Percentiles rank a stretch among this genome's conserved stretches.
Conservation (phyloP, 2,329 filamentous ascomycete genomes). For the Aureobasidium sp. region DNA sequence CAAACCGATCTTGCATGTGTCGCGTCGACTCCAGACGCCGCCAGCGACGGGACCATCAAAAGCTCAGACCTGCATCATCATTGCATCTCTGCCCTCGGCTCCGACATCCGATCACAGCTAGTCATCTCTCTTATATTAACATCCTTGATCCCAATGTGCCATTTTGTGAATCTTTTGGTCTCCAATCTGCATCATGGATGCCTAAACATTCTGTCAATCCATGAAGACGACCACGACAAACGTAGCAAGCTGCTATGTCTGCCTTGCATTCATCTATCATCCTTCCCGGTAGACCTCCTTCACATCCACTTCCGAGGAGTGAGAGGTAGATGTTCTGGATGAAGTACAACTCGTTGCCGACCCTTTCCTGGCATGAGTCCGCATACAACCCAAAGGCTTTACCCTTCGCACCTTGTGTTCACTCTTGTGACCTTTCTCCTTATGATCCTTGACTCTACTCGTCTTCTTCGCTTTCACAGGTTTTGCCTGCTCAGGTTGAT, state of each 20-base stretch:
- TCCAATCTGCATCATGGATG: no score
- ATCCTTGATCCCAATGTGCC: no score
- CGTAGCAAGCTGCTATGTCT: not conserved
- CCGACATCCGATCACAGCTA: not conserved
- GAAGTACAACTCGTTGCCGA: not conserved
- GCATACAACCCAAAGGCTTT: not conserved
- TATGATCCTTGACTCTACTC: not conserved
- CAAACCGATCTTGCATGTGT: slow-evolving; percentile 7
- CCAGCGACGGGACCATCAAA: not conserved
- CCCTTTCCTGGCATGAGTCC: not conserved
- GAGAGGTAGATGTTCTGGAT: not conserved
- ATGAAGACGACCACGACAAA: not conserved
- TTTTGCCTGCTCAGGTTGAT: not conserved
- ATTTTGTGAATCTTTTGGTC: no score
- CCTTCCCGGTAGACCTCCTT: not conserved
- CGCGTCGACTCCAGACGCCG: slow-evolving; percentile 1
- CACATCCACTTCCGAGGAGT: not conserved
- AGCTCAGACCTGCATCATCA: slow-evolving; percentile 6
- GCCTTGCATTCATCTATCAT: not conserved
- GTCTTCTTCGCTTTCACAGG: not conserved
- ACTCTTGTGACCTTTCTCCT: not conserved
- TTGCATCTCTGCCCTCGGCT: slow-evolving; percentile 5
- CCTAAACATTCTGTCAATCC: no score
- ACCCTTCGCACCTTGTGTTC: not conserved
- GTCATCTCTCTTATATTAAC: not conserved